Base-by-base conservation (phyloP, 176 grass and related monocot genomes). In the Lolium rigidum region DNA sequence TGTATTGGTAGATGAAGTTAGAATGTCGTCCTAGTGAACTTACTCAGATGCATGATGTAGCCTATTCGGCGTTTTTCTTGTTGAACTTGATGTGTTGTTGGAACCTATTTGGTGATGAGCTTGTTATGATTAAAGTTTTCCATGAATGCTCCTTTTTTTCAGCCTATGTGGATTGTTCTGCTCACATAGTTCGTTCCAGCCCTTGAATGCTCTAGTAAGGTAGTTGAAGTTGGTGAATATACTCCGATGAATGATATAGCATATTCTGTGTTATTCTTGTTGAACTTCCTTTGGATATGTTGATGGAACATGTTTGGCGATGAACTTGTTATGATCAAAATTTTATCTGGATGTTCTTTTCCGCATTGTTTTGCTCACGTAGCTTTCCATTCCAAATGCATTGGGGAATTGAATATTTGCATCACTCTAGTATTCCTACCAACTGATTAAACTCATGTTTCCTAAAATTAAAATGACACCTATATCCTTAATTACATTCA, bases 91-190 rank as follows among this genome's bases (percentile, higher is more conserved):
- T 79, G 7, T 59, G 63, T 70, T 31, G 1, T 48, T 56, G 22
- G 51, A n/a, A 79, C 22, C 64, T 70, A 58, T 70, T 79, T 86
- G 37, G 74, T 69, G 41, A 35, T 75, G 35, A 82, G 5, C 38
- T 47, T 72, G 49, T 43, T 59, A 76, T 26, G 35, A 76, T 55
- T 15, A 0, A 41, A 80, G 38, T 9, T 6, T 25, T 10, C 54
- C 7, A 18, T 41, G 18, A 15, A 35, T 37, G 24, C 11, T 76
- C 7, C 0, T 28, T 64, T 69, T 18, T 35, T 35, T 35, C 31
- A 35, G 9, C 66, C 35, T 20, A 18, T 38, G 37, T 69, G 47
- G 22, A 28, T 52, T 75, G 24, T 1, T 76, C 55, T 50, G 49
- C 49, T 20, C 48, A 28, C 41, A 43, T 43, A 43, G 41, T 6